Percentiles rank a stretch among this genome's conserved stretches.
Conservation (phyloP, 2,329 filamentous ascomycete genomes). For the Apiospora malaysiana region DNA sequence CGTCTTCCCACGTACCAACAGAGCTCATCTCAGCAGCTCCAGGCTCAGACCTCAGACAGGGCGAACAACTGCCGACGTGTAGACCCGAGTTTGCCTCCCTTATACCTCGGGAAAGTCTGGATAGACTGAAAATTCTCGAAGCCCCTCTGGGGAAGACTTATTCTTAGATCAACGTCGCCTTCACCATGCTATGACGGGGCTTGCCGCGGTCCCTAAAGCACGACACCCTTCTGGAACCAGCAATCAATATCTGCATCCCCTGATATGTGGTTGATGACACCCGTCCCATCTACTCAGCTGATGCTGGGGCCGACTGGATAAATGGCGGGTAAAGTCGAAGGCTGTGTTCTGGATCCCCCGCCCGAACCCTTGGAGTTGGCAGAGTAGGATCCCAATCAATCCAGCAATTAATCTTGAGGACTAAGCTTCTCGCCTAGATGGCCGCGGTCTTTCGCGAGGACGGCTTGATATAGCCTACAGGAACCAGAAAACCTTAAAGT, state of each 20-base stretch:
- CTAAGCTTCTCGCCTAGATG: slow-evolving; percentile 14
- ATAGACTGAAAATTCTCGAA: neutral
- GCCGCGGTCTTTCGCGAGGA: neutral
- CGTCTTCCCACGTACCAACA: neutral
- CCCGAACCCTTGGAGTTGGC: neutral
- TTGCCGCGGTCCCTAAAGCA: slow-evolving; percentile 10
- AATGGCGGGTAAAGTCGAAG: slow-evolving; percentile 15
- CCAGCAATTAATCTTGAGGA: slow-evolving; percentile 4
- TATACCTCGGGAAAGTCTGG: neutral
- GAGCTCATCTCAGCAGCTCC: neutral
- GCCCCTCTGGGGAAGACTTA: neutral
- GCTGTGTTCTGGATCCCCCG: slow-evolving; percentile 13
- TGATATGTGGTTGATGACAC: neutral
- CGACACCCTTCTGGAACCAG: slow-evolving; percentile 11
- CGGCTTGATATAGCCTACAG: slow-evolving; percentile 14
- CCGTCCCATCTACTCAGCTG: slow-evolving; percentile 11
- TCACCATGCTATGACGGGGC: neutral
- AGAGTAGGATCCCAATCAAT: slow-evolving; percentile 3
- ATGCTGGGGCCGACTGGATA: slow-evolving; percentile 12
- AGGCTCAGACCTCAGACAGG: neutral
- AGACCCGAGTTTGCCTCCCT: neutral
- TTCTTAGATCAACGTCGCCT: neutral
- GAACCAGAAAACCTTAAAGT: slow-evolving; percentile 8
- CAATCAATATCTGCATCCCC: slow-evolving; percentile 1
- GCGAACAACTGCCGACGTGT: neutral